Base-by-base conservation (phyloP, 2,329 filamentous ascomycete species). In the Fusarium marasasianum region DNA sequence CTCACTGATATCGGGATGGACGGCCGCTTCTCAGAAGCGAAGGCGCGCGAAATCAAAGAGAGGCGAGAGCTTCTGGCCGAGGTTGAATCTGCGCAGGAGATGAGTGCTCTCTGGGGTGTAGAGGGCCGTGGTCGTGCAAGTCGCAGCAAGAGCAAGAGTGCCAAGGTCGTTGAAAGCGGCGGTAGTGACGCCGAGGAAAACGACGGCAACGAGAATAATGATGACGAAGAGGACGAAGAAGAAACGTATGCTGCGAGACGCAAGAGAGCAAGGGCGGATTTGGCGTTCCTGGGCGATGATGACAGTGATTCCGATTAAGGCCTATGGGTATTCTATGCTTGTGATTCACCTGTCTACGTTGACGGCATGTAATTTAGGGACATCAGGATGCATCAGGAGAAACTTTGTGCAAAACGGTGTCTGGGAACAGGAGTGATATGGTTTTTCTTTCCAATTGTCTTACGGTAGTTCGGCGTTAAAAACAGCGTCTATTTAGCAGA, bases 21-120 rank as follows among this genome's bases (percentile, higher is more conserved):
- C 3, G 96, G 95, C 1, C 91, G 96, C 22, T 98, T 94, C 82
- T 97, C 94, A 2, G 89, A 93, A 77, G 91, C 94, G 47, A 96
- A 93, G 78, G 96, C 96, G 2, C 90, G 88, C 31, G 91, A 94
- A 82, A 98, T 98, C 80, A 96, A 94, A 80, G 96, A 98, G 83
- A 87, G 89, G 78, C 88, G 96, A 60, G 96, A 99, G 83, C 87
- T 99, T 41, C 88, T 90, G 78, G 94, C 92, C 2, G 96, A 99
- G 78, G 85, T 98, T 12, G 94, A 96, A 79, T 92, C 91, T 18
- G 94, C 98, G 22, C 91, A 94, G 80, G 91, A 96, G 80, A 95
- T 94, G 78, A 92, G 94, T 67, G 89, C 90, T 75, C 87, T 89
- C 57, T 98, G 95, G 95, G 96, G 96, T 3, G 82, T 83, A 44